These are phyloP conservation scores for Russula ochroleuca DNA, from an alignment of 768 basidiomycete genomes.

Conservation along the genomic window DNA sequence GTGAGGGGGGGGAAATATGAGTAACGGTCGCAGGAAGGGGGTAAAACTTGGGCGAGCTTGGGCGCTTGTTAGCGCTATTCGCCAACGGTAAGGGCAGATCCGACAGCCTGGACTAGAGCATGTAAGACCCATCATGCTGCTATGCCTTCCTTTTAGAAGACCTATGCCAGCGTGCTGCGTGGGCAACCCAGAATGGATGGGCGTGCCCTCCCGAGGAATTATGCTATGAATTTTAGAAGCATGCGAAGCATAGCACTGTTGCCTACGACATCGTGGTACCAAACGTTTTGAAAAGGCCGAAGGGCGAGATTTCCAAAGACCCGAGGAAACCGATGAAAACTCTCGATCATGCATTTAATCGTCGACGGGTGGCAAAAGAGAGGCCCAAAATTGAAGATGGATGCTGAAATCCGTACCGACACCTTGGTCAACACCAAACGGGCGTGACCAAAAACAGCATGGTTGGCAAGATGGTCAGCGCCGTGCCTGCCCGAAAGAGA, in stretches of 20 bases:
- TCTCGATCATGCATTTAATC: conserved; percentile 20
- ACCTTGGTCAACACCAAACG: conserved; percentile 14
- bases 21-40: conserved; percentile 1
- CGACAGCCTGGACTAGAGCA: not conserved
- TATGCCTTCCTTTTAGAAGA: not conserved
- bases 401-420: conserved; percentile 16
- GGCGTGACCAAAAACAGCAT: conserved; percentile 15
- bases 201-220: conserved; percentile 17
- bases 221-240: conserved; percentile 21
- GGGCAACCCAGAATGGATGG: not conserved
- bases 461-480: not conserved
- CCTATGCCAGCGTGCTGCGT: conserved; percentile 18
- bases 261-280: conserved; percentile 17
- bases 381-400: conserved; percentile 18
- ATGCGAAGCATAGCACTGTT: conserved; percentile 15
- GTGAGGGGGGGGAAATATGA: not conserved
- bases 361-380: conserved; percentile 21
- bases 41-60: not conserved
- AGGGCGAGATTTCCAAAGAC: conserved; percentile 17
- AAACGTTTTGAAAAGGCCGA: conserved; percentile 7
- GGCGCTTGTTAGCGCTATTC: conserved; percentile 8
- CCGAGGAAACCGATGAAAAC: conserved; percentile 18
- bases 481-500: no score
- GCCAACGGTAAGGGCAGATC: conserved; percentile 4
- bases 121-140: no score